Percentiles rank a stretch among this genome's conserved stretches.
These are phyloP conservation scores for Acanthamoeba culbertsoni DNA, from an alignment of 208 protist species.

Conservation along the genomic window DNA sequence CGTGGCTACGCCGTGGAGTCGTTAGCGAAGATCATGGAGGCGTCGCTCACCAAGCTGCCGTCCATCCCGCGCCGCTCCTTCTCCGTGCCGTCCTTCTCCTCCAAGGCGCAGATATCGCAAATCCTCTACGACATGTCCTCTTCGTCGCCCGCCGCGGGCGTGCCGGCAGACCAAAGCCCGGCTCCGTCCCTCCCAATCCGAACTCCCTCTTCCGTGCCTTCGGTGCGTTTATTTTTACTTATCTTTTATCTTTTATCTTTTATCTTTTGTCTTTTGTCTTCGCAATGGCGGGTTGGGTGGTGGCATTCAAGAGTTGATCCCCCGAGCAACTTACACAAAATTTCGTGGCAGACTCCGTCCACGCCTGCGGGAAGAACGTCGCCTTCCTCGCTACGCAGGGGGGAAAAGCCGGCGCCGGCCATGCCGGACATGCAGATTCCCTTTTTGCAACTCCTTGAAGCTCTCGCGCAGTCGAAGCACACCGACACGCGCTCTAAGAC, in stretches of 20 bases:
- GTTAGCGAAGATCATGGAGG: slow-evolving; percentile 48
- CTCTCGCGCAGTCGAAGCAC: slow-evolving; percentile 29
- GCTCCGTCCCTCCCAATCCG: not conserved
- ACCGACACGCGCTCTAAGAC: slow-evolving; percentile 47
- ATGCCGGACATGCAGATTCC: slow-evolving; percentile 31
- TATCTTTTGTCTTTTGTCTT: not conserved
- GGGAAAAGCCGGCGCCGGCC: not conserved
- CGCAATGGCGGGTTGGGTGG: too few species aligned
- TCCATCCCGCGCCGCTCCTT: not conserved
- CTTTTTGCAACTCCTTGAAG: slow-evolving; percentile 6
- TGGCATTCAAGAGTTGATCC: too few species aligned
- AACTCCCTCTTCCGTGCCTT: not conserved
- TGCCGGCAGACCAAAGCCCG: not conserved
- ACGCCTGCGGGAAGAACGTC: slow-evolving; percentile 41
- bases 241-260: not conserved
- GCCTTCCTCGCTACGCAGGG: not conserved
- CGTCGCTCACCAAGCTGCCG: not conserved
- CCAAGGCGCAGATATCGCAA: slow-evolving; percentile 28
- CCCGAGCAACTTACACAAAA: not conserved
- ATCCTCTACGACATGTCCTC: slow-evolving; percentile 29
- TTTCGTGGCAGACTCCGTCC: not conserved
- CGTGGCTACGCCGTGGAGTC: slow-evolving; percentile 21
- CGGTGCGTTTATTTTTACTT: not conserved
- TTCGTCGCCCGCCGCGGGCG: not conserved
- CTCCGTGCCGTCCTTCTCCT: slow-evolving; percentile 29